These are phyloP conservation scores for Dioscorea dumetorum DNA, from an alignment of 106 monocot species.

Conservation along the genomic window DNA sequence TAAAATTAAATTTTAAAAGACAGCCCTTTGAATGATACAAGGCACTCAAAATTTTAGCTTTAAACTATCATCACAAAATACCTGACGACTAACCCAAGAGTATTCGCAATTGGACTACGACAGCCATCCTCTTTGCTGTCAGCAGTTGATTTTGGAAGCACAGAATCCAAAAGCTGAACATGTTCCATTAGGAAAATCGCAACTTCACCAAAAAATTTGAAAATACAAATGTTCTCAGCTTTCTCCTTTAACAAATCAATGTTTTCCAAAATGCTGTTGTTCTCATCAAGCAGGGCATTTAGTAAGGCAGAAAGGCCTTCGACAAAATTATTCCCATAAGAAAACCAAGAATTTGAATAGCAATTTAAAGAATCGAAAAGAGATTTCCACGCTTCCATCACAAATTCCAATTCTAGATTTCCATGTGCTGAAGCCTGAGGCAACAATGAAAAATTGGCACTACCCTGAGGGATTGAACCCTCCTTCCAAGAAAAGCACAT, in stretches of 20 bases:
- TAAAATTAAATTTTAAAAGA: background rate
- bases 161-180: conserved; percentile 10
- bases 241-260: conserved; percentile 6
- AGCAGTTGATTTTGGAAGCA: conserved; percentile 1
- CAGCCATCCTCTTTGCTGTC: conserved; percentile 1
- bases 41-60: background rate
- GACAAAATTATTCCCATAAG: conserved; percentile 6
- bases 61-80: conserved; percentile 5
- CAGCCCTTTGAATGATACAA: background rate
- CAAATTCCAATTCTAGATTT: conserved; percentile 14
- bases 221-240: conserved; percentile 14
- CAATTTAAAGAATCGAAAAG: conserved; percentile 17
- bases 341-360: background rate
- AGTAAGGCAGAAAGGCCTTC: conserved; percentile 25
- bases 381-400: conserved; percentile 23
- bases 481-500: conserved; percentile 2
- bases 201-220: conserved; percentile 31
- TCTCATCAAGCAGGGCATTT: conserved; percentile 22
- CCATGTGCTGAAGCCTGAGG: conserved; percentile 10
- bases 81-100: conserved; percentile 35
- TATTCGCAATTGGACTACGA: conserved; percentile 13
- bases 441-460: conserved; percentile 1
- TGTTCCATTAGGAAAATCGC: conserved; percentile 21
- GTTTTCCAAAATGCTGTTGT: background rate
- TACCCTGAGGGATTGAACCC: background rate